phyloP scores from a whole-genome alignment of 345 rosid species.

The Dovyalis caffra region DNA sequence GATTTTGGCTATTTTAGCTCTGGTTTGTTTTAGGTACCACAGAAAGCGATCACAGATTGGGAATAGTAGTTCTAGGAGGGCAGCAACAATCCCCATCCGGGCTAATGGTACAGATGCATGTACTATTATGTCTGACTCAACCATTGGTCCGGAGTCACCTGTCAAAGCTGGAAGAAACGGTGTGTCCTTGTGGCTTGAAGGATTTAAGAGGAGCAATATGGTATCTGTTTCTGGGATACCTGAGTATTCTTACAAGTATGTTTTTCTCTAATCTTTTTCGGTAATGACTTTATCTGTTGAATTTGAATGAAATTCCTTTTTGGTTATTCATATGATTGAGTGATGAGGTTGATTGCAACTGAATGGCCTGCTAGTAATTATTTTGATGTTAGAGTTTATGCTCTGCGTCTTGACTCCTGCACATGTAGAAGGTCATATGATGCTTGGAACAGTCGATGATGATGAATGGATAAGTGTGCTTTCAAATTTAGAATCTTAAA shows the following conservation, averaged over 20 bases:
- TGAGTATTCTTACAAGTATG: constrained; percentile 88
- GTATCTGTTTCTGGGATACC: constrained; percentile 89
- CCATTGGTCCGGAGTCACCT: constrained; percentile 83
- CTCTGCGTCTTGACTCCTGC: not conserved
- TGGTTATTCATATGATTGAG: not conserved
- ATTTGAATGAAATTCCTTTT: not conserved
- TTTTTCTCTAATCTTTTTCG: constrained; percentile 2
- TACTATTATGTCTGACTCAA: constrained; percentile 73
- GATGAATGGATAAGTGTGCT: not conserved
- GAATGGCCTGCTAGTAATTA: not conserved
- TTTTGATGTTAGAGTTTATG: not conserved
- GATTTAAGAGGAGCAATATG: constrained; percentile 55
- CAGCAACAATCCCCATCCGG: constrained; percentile 71
- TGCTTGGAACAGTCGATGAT: not conserved
- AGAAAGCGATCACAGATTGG: constrained; percentile 86
- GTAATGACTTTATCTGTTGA: not conserved
- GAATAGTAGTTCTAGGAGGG: constrained; percentile 81
- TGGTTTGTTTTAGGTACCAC: constrained; percentile 62
- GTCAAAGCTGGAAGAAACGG: constrained; percentile 63
- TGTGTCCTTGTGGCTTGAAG: constrained; percentile 75
- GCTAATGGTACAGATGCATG: constrained; percentile 76
- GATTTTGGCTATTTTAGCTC: constrained; percentile 58
- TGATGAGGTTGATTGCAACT: not conserved
- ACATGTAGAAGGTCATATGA: not conserved
- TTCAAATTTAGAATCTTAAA: not conserved